Conservation (phyloP, 768 basidiomycete genomes). For the Tulasnella sp. region DNA sequence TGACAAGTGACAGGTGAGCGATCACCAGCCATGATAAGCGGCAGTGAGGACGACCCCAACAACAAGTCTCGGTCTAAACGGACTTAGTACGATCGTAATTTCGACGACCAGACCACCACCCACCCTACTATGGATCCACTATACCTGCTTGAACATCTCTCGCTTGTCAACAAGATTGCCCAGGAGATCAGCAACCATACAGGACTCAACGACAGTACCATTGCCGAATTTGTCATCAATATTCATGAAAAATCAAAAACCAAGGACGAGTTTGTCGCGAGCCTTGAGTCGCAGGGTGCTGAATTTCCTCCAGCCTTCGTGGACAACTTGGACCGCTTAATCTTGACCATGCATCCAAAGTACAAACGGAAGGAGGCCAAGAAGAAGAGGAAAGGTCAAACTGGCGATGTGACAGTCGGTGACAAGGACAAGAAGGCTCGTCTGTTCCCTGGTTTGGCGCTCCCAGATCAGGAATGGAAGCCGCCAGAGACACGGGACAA, state of each 20-base stretch:
- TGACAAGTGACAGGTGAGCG: conserved; percentile 89
- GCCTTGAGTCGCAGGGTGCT: conserved; percentile 65
- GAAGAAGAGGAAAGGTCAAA: conserved; percentile 25
- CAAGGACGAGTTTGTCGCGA: conserved; percentile 66
- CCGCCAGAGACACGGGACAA: conserved; percentile 31
- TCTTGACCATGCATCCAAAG: conserved; percentile 90
- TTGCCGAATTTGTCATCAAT: conserved; percentile 89
- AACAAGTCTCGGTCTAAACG: neutral
- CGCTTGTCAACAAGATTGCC: conserved; percentile 80
- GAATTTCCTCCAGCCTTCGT: conserved; percentile 84
- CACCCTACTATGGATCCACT: conserved; percentile 43
- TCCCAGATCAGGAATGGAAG: conserved; percentile 62
- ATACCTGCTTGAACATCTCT: conserved; percentile 87
- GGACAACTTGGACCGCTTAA: conserved; percentile 87
- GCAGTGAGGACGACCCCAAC: neutral
- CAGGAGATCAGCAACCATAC: conserved; percentile 86
- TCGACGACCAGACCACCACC: conserved; percentile 14
- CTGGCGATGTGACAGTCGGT: conserved; percentile 30
- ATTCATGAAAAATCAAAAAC: conserved; percentile 78
- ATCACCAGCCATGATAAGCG: conserved; percentile 1
- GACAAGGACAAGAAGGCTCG: conserved; percentile 72
- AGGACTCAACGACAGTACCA: conserved; percentile 73
- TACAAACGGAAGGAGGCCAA: conserved; percentile 64
- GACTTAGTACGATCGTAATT: conserved; percentile 1
- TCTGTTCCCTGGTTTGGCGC: conserved; percentile 79